Evolutionary conservation across 768 basidiomycete genomes (phyloP).

Genomic region (Lepiota subincarnata): DNA sequence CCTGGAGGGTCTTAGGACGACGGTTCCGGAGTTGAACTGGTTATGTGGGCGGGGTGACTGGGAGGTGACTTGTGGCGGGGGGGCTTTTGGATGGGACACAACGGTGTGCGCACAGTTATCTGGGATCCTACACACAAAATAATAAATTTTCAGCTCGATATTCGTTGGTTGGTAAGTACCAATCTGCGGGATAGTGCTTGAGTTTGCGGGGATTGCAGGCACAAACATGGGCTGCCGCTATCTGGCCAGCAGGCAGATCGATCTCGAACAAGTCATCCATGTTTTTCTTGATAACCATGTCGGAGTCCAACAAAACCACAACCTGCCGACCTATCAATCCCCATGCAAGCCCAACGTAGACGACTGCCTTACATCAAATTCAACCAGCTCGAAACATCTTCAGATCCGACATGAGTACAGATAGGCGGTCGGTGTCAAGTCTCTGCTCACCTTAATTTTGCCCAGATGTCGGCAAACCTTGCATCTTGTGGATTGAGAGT

Average conservation of each 20-base stretch:
- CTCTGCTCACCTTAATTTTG: slow-evolving; percentile 46
- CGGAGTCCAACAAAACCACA: slow-evolving; percentile 81
- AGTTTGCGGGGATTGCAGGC: slow-evolving; percentile 90
- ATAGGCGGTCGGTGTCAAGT: too few relatives aligned
- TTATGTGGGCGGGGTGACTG: slow-evolving; percentile 66
- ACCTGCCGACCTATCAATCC: slow-evolving; percentile 54
- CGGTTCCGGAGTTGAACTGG: slow-evolving; percentile 85
- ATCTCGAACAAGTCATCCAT: slow-evolving; percentile 76
- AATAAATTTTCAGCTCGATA: slow-evolving; percentile 6
- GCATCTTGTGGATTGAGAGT: slow-evolving; percentile 37
- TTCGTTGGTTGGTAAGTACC: slow-evolving; percentile 42
- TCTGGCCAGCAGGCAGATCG: slow-evolving; percentile 59
- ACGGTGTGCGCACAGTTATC: slow-evolving; percentile 82
- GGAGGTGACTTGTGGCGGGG: slow-evolving; percentile 29
- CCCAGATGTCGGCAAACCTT: slow-evolving; percentile 71
- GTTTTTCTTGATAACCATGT: slow-evolving; percentile 80
- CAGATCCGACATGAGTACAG: too few relatives aligned
- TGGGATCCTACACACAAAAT: slow-evolving; percentile 67
- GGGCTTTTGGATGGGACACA: slow-evolving; percentile 41
- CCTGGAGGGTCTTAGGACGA: slow-evolving; percentile 76
- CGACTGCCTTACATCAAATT: background rate
- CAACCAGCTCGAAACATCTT: slow-evolving; percentile 5
- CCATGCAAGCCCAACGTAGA: background rate
- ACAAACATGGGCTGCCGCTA: slow-evolving; percentile 88
- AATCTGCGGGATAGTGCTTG: slow-evolving; percentile 84